Evolutionary conservation across 2,329 filamentous ascomycete species (phyloP).

Genomic region (Talaromyces sp.): DNA sequence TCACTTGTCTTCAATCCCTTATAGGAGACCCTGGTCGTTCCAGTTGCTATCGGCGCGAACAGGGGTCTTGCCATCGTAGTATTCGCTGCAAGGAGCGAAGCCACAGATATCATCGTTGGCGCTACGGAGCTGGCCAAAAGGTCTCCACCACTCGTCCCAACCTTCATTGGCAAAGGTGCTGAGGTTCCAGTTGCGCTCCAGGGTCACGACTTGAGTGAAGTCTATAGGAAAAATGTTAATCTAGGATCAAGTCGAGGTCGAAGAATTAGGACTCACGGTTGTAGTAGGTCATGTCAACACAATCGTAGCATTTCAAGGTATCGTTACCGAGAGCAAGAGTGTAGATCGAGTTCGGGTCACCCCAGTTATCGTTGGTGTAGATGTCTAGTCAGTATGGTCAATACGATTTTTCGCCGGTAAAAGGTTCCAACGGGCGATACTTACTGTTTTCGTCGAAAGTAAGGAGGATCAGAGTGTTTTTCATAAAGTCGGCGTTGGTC

Average conservation of each 20-base stretch:
- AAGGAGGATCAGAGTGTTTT: constrained; percentile 17
- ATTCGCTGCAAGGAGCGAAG: constrained; percentile 4
- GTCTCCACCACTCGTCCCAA: constrained; percentile 3
- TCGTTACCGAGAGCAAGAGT: constrained; percentile 14
- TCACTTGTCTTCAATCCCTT: background rate
- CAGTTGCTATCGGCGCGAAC: background rate
- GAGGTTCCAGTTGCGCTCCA: constrained; percentile 6
- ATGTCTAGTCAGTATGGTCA: constrained; percentile 5
- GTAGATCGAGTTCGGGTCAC: constrained; percentile 14
- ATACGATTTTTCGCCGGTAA: no score
- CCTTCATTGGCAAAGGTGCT: background rate
- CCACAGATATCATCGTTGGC: background rate
- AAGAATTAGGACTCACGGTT: constrained; percentile 12
- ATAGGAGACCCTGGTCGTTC: background rate
- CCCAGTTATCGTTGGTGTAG: constrained; percentile 12
- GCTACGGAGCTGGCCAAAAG: background rate
- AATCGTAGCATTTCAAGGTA: constrained; percentile 14
- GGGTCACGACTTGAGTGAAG: constrained; percentile 1
- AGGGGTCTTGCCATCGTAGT: constrained; percentile 5
- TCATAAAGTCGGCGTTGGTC: constrained; percentile 16
- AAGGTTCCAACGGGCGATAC: background rate
- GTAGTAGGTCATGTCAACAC: constrained; percentile 15
- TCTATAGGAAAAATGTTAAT: no score
- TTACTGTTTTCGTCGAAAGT: constrained; percentile 17
- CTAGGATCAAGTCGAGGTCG: no score